phyloP scores from a whole-genome alignment of 768 basidiomycete species.

The Symmetrospora coprosmae region DNA sequence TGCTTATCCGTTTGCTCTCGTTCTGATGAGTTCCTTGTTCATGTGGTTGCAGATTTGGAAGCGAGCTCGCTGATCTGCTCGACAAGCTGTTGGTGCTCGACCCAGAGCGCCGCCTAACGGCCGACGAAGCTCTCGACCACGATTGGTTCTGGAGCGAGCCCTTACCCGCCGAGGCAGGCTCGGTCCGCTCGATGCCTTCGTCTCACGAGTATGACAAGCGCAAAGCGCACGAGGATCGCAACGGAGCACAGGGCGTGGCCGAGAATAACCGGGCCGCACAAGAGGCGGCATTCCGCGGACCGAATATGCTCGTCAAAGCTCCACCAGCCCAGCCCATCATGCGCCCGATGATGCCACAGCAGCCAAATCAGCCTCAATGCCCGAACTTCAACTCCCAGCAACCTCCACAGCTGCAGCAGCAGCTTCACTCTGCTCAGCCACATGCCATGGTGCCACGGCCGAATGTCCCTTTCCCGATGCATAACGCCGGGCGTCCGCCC shows the following conservation, averaged over 20 bases:
- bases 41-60: conserved; percentile 4
- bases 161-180: conserved; percentile 42
- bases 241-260: neutral
- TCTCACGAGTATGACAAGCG: conserved; percentile 22
- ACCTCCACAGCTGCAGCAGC: neutral
- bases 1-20: neutral
- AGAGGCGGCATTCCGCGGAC: conserved; percentile 15
- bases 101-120: conserved; percentile 69
- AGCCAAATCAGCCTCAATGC: neutral
- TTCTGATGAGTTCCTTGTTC: neutral
- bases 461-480: no score
- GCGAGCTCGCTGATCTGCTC: conserved; percentile 49
- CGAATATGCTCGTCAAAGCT: neutral
- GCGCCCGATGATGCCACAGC: neutral
- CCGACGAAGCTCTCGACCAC: conserved; percentile 72
- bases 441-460: no score
- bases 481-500: no score
- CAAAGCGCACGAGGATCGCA: conserved; percentile 3
- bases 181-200: neutral
- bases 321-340: neutral
- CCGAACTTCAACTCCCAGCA: neutral
- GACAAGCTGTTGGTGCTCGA: conserved; percentile 71
- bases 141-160: conserved; percentile 91
- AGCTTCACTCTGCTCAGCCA: no score
- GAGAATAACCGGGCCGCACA: conserved; percentile 10